Evolutionary conservation across 352 stramenopile species (phyloP), one percentile per base, ranked within the genome.

Genomic region (Aphanomyces cochlioides): DNA sequence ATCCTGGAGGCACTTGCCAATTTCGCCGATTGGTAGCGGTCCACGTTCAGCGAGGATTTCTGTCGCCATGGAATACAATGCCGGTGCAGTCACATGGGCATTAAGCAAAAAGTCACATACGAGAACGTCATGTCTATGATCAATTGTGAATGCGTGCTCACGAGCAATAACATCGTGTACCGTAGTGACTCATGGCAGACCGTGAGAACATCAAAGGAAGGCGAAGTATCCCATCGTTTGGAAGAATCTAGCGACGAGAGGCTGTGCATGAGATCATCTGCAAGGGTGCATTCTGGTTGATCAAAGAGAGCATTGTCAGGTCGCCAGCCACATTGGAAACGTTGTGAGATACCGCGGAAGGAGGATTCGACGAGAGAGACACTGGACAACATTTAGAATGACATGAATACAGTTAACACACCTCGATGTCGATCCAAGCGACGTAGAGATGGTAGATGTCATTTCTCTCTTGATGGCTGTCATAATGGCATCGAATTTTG

Each of bases 1-100:
- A 54, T 82, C 77, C 56, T 82, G 75, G 12, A 82, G 69, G 28
- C 79, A 75, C 64, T 82, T 82, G 39, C 77, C 77, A 34, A 82
- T 82, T 50, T 82, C 77, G 15, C 77, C 77, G 39, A 82, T 75
- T 10, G 77, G 75, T 28, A 82, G 70, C 28, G 77, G 75, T 37
- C 77, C 77, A 67, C 75, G 57, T 10, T 74, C 57, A 37, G 36
- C 37, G n/a, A 81, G 67, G 4, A 81, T 78, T 21, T 79, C 74
- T 37, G 71, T 70, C 38, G 63, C 68, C 60, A 79, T 45, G 15
- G 76, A 69, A 7, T 77, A 75, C 4, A 81, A 50, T 4, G 76
- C 76, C 41, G 53, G 71, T 38, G 77, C 67, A 6, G 73, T 81
- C 37, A 81, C 76, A 37, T 78, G 74, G 13, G 66, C 73, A 17